Conservation (phyloP, 2,329 filamentous ascomycete species). For the Paecilomyces fulvus region DNA sequence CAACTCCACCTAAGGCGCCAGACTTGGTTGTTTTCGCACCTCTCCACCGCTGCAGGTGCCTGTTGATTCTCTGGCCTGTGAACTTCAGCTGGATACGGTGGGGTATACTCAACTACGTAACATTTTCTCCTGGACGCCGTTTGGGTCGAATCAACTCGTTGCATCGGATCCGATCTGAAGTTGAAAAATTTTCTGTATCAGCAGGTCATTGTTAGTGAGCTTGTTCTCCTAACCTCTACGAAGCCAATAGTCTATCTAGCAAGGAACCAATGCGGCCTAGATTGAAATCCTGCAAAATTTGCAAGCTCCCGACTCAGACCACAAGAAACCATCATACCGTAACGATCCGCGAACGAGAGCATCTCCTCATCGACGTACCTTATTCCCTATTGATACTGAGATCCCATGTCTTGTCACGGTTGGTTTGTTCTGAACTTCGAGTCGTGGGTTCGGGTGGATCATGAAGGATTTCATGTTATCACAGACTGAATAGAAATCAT, state of each 20-base stretch:
- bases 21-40: background rate
- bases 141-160: too few species aligned
- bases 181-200: background rate
- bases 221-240: background rate
- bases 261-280: background rate
- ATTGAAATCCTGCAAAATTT: background rate
- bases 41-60: background rate
- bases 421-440: too few species aligned
- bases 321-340: background rate
- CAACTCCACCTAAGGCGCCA: slow-evolving; percentile 4
- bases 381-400: too few species aligned
- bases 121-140: background rate
- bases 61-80: background rate
- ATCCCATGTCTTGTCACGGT: too few species aligned
- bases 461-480: too few species aligned
- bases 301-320: background rate
- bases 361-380: too few species aligned
- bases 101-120: background rate
- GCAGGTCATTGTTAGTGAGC: background rate
- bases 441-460: too few species aligned
- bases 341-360: background rate
- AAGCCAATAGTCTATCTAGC: background rate
- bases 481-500: too few species aligned
- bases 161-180: background rate
- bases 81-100: background rate